These are phyloP conservation scores for Marasmius sp. DNA, from an alignment of 1,284 basidiomycete genomes.

Conservation along the genomic window DNA sequence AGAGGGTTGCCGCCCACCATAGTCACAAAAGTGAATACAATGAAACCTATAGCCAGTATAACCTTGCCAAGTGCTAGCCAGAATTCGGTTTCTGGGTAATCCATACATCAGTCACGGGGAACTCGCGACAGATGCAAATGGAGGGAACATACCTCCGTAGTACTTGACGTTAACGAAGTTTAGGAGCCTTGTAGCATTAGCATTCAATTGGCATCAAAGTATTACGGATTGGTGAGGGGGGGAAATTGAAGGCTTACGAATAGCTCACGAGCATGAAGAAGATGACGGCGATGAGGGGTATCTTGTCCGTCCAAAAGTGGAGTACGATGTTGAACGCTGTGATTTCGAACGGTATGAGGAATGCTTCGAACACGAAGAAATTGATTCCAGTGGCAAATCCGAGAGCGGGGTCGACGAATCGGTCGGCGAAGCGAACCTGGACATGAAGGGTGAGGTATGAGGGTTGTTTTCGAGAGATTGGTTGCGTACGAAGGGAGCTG, in stretches of 20 bases:
- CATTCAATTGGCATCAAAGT: not conserved
- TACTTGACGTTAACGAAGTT: conserved; percentile 45
- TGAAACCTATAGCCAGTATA: conserved; percentile 54
- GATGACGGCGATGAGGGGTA: conserved; percentile 43
- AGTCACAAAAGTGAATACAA: conserved; percentile 57
- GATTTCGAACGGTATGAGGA: conserved; percentile 45
- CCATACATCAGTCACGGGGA: not conserved
- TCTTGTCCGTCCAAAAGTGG: conserved; percentile 48
- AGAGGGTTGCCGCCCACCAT: conserved; percentile 69
- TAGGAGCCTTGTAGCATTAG: conserved; percentile 27
- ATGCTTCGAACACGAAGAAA: conserved; percentile 44
- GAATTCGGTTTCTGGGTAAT: conserved; percentile 53
- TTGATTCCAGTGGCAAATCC: conserved; percentile 46
- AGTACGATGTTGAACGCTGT: conserved; percentile 45
- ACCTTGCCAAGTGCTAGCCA: conserved; percentile 56
- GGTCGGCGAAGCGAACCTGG: conserved; percentile 45
- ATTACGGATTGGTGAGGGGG: not conserved
- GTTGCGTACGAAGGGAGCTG: conserved; percentile 42
- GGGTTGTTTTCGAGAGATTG: not conserved
- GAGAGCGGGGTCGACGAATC: conserved; percentile 47
- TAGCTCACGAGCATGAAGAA: conserved; percentile 38
- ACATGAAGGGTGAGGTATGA: not conserved
- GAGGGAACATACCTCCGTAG: conserved; percentile 42
- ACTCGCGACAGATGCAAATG: not conserved
- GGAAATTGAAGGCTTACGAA: conserved; percentile 27